Base-by-base conservation (phyloP, 352 stramenopile genomes). In the Phytopythium montanum region DNA sequence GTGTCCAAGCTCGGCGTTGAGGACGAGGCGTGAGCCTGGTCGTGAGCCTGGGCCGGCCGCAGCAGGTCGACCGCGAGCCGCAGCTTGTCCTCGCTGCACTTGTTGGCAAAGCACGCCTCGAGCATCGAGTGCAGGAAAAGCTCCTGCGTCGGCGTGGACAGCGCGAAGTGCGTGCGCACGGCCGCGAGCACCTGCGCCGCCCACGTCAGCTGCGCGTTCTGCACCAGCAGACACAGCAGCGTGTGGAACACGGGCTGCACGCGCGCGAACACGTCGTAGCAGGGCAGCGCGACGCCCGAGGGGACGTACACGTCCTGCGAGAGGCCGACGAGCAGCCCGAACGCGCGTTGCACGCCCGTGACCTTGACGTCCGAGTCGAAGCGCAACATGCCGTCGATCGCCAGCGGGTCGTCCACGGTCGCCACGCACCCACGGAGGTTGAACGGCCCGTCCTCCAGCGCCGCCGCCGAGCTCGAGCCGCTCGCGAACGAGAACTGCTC, bases 201-300 rank as follows among this genome's bases (percentile, higher is more conserved):
- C 81, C 82, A 89, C 2, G 61, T 60, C 2, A 88, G 38, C 63
- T 94, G 85, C 12, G 76, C 57, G 45, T 90, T 87, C 44, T 76
- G 62, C n/a, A 92, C 80, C 2, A 92, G 61, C 36, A 87, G 79
- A 36, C 75, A 81, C 41, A 95, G 49, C 18, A 92, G 41, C 21
- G 75, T 85, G 66, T 95, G 85, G 56, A 92, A 85, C 52, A 95
- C 81, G 18, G 85, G 85, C 62, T 95, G 85, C 39, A 92, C 83
- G 34, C 85, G 85, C 16, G 70, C 62, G 38, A 91, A 90, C 5
- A 93, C 54, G 48, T 95, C 85, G 49, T 89, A 95, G 49, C 84
- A 87, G 8, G 81, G 79, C 16, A 87, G 57, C 5, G 72, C 60
- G 12, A 84, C 62, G 3, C 79, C 79, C 2, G 81, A 85, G 1